These are phyloP conservation scores for Nicotiana paniculata DNA, from an alignment of 257 asterid genomes.

Conservation along the genomic window DNA sequence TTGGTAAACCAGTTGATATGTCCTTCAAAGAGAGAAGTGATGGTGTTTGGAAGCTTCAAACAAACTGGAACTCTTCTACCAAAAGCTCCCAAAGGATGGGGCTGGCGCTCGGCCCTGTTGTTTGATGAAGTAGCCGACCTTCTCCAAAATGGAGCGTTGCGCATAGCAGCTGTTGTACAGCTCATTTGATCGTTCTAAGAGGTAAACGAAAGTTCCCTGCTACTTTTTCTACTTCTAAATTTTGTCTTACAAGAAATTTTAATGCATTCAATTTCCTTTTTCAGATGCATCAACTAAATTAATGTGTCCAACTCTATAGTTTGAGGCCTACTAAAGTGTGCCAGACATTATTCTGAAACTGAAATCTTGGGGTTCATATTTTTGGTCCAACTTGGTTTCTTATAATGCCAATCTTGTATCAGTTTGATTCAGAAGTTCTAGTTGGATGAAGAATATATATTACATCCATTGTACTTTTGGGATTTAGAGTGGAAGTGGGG, in stretches of 20 bases:
- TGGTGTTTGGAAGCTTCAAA: slow-evolving; percentile 93
- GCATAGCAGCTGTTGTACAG: slow-evolving; percentile 86
- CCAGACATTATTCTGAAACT: background rate
- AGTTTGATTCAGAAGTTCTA: background rate
- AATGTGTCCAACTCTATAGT: background rate
- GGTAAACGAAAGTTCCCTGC: slow-evolving; percentile 9
- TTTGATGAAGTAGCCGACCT: slow-evolving; percentile 83
- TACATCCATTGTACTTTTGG: too few species aligned
- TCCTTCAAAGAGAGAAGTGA: slow-evolving; percentile 94
- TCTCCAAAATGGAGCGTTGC: slow-evolving; percentile 76
- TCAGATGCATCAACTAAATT: slow-evolving; percentile 1
- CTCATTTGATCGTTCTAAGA: slow-evolving; percentile 48
- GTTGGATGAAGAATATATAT: too few species aligned
- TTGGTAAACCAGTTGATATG: slow-evolving; percentile 65
- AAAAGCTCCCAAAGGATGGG: slow-evolving; percentile 99
- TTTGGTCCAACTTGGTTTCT: background rate
- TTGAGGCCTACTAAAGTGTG: background rate
- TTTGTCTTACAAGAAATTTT: background rate
- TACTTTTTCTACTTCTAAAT: background rate
- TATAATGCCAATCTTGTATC: slow-evolving; percentile 6
- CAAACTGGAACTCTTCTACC: slow-evolving; percentile 94
- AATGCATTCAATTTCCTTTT: background rate
- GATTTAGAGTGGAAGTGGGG: background rate
- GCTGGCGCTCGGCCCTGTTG: slow-evolving; percentile 92
- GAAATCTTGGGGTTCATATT: background rate